These are phyloP conservation scores for Yamadazyma membranifaciens DNA, from an alignment of 1,139 yeast genomes.

Conservation along the genomic window DNA sequence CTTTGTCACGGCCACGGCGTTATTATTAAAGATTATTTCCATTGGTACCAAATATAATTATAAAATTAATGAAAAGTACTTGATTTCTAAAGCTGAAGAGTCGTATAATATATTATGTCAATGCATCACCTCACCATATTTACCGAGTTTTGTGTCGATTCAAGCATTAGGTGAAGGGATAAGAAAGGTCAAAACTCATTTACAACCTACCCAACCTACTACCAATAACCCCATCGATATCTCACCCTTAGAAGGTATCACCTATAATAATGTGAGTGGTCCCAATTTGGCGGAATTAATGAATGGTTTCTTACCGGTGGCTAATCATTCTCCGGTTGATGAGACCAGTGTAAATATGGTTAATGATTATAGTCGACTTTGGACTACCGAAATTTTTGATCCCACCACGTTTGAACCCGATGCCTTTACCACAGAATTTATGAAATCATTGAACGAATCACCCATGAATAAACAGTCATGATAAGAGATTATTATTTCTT, in stretches of 20 bases:
- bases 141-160: constrained; percentile 5
- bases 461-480: neutral
- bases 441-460: constrained; percentile 9
- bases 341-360: neutral
- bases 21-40: constrained; percentile 8
- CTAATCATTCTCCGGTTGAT: neutral
- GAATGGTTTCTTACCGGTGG: constrained; percentile 1
- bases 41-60: constrained; percentile 3
- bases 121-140: constrained; percentile 3
- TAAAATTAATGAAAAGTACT: constrained; percentile 5
- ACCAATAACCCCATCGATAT: too few relatives aligned
- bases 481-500: neutral
- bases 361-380: constrained; percentile 7
- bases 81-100: constrained; percentile 6
- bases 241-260: too few relatives aligned
- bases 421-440: constrained; percentile 9
- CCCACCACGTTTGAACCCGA: constrained; percentile 7
- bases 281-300: constrained; percentile 3
- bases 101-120: constrained; percentile 1
- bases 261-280: neutral
- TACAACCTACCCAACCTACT: neutral
- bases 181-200: constrained; percentile 1
- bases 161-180: constrained; percentile 6
- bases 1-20: constrained; percentile 9
- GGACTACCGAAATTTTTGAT: constrained; percentile 7